Evolutionary conservation across 768 basidiomycete species (phyloP), one percentile per base, ranked within the genome.

Genomic region (Leccinum subgranulosum): DNA sequence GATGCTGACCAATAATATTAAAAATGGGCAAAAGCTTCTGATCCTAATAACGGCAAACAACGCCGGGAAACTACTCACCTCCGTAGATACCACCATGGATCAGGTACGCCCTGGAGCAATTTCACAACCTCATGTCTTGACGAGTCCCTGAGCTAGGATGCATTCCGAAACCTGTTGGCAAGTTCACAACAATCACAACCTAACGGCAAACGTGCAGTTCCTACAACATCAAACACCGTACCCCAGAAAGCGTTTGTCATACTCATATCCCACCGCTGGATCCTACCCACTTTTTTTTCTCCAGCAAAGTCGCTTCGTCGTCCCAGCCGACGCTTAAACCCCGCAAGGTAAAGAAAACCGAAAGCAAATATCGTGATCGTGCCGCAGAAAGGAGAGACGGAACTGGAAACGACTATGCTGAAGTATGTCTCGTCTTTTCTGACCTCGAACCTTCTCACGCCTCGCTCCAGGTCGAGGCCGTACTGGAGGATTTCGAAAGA

Each of bases 401-500:
- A 2, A 74, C 76, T 49, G 85, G 78, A 14, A 85, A 84, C 61
- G 90, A 93, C 64, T 92, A 85, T 72, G 87, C 89, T 0, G 76
- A 88, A 70, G 90, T 87, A 61, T 28, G 73, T 66, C 34, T 41
- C 31, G 9, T 14, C 45, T n/a, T 57, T 15, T 19, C 28, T 1
- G 49, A 47, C 9, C 12, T 51, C 10, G 48, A 15, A 11, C 41
- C 3, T 27, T 41, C 54, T 59, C 45, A 61, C 19, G 12, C 36
- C 19, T 3, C 21, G 19, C 60, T 25, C 25, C 58, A 92, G 86
- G 84, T 92, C 29, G 91, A 92, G 69, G 85, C 90, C 11, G 74
- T 95, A 10, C 74, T 91, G 2, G 88, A 92, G 54, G 90, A 92
- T 58, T 94, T 94, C 57, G 86, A 94, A 72, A 81, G 77, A 62